phyloP scores from a whole-genome alignment of 225 moss, liverwort and hornwort genomes.

The Lunularia cruciata region DNA sequence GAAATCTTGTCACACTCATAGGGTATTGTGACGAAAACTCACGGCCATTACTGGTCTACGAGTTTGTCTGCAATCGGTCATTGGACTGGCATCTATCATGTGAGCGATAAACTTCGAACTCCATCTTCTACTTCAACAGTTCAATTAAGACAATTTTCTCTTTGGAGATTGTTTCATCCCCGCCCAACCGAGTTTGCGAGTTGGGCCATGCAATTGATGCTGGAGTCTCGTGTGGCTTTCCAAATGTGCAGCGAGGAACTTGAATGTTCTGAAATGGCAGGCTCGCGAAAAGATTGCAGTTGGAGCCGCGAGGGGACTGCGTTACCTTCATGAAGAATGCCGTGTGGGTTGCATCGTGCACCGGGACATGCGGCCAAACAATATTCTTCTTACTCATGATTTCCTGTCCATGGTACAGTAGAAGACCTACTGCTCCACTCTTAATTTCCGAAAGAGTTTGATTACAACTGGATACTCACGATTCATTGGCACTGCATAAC shows the following conservation, averaged over 20 bases:
- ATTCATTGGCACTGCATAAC: too few species aligned
- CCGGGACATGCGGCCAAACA: slow-evolving; percentile 76
- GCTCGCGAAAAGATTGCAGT: slow-evolving; percentile 70
- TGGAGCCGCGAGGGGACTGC: slow-evolving; percentile 67
- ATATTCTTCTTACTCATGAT: slow-evolving; percentile 75
- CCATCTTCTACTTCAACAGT: too few species aligned
- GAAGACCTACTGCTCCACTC: too few species aligned
- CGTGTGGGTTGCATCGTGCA: slow-evolving; percentile 82
- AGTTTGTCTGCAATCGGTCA: slow-evolving; percentile 71
- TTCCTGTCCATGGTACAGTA: slow-evolving; percentile 75
- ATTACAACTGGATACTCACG: too few species aligned
- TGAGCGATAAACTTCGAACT: too few species aligned
- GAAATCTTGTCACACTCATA: slow-evolving; percentile 66
- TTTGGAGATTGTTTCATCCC: too few species aligned
- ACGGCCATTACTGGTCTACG: slow-evolving; percentile 63
- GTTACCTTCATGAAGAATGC: slow-evolving; percentile 83
- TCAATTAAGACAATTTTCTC: too few species aligned
- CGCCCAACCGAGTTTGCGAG: too few species aligned
- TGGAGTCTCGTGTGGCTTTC: too few species aligned
- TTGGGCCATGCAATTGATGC: too few species aligned
- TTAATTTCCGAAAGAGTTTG: too few species aligned
- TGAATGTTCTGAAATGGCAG: slow-evolving; percentile 49
- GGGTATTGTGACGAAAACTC: slow-evolving; percentile 60
- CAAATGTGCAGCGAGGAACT: slow-evolving; percentile 22
- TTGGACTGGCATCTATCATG: slow-evolving; percentile 65